These are phyloP conservation scores for Fagopyrum homotropicum DNA, from an alignment of 148 eudicot genomes.

Conservation along the genomic window DNA sequence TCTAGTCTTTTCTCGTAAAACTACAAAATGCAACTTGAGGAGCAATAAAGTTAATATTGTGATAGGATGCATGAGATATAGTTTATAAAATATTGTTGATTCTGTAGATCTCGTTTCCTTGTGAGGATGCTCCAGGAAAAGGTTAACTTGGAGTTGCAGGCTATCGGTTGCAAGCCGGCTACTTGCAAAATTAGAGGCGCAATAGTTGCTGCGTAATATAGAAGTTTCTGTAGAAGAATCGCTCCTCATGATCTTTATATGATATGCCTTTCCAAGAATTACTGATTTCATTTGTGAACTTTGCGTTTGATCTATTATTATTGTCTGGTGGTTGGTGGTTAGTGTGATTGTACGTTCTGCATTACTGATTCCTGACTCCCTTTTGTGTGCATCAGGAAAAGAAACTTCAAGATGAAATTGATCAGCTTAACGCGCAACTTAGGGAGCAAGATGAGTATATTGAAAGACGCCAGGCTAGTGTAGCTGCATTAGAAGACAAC, in stretches of 20 bases:
- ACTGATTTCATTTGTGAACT: not conserved
- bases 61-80: conserved; percentile 3
- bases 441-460: conserved; percentile 51
- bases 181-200: not conserved
- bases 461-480: conserved; percentile 37
- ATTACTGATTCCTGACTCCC: not conserved
- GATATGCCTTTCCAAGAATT: not conserved
- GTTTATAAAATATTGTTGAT: not conserved
- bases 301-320: not conserved
- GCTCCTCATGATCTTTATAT: not conserved
- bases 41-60: not conserved
- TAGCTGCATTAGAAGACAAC: conserved; percentile 40
- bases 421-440: conserved; percentile 53
- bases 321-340: not conserved
- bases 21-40: not conserved
- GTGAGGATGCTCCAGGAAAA: not conserved
- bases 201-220: conserved; percentile 5
- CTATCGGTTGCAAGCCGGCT: not conserved
- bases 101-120: not conserved
- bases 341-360: not conserved
- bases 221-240: not conserved
- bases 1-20: not conserved
- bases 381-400: conserved; percentile 43
- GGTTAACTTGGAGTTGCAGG: not conserved
- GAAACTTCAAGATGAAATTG: conserved; percentile 59